Base-by-base conservation (phyloP, 78 protist species). In the Fonticula alba region DNA sequence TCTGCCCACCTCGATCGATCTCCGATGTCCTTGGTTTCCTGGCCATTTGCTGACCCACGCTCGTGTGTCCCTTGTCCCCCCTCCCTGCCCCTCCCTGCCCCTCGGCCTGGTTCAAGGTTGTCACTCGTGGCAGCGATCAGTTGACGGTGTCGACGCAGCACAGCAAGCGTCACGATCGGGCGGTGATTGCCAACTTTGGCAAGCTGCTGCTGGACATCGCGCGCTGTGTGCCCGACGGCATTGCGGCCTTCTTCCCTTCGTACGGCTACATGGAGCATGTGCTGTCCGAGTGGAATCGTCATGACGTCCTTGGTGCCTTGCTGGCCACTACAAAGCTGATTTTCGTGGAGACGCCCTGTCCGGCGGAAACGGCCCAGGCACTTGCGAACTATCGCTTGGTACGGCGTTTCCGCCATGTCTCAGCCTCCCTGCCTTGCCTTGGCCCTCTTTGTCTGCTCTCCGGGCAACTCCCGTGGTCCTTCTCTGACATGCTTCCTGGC, bases 161-260 rank as follows among this genome's bases (percentile, higher is more conserved):
- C 73, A 80, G 75, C 17, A 51, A 26, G 40, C 52, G 88, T 6
- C 29, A 47, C 27, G 88, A 87, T 24, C 36, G 68, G 9, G 61
- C 87, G 0, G 90, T 89, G 0, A 64, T 87, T 11, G 73, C 86
- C 56, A 88, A 83, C 68, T 95, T 80, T 66, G 96, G 95, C 11
- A 0, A 43, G 2, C 57, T 92, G 9, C 74, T 92, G 26, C 56
- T 79, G 0, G 86, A 89, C 26, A 6, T 82, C 14, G 54, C 73
- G 13, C 1, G 31, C 0, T 24, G 13, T 20, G 94, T 89, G 20
- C 99, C 99, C 6, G 99, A 96, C 69, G 99, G 99, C 20, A 70
- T 94, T 53, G 89, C 93, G 26, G 84, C 88, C 72, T 96, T 96
- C 78, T 96, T 96, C 76, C 70, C 96, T 3, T 73, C 86, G 29